Base-by-base conservation (phyloP, 2,329 filamentous ascomycete genomes). In the Knoxdaviesia proteae region DNA sequence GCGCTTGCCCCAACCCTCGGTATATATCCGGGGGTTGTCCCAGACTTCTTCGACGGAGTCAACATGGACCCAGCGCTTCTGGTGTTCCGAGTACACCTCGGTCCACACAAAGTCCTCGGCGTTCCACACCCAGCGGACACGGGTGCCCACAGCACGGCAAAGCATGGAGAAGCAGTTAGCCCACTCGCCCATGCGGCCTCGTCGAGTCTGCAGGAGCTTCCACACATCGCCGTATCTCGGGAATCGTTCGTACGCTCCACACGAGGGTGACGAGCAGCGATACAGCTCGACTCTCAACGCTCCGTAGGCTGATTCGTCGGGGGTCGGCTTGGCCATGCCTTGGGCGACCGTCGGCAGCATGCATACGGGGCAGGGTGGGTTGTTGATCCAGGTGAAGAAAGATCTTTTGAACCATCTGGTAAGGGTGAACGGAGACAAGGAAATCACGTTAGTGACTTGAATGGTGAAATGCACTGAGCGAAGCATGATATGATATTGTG, bases 151-250 rank as follows among this genome's bases (percentile, higher is more conserved):
- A 5, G 90, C 90, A 46, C 88, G 76, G 65, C 88, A 96, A 42
- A 98, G 71, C 90, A 96, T 96, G 62, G 80, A 88, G 63, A 98
- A 98, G 68, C 87, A 94, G 62, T 94, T 96, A 50, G 84, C 86
- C 86, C 90, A 96, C 63, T 98, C 90, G 47, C 90, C 90, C 47
- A 80, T 80, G 50, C 90, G 78, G 34, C 90, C 90, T 50, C 81
- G 73, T 50, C 83, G 70, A 32, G 84, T 92, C 58, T 94, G 81
- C 38, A 98, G 64, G 47, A 96, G 62, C 41, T 86, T 79, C 77
- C 92, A 96, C 31, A 94, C 88, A 56, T 98, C 88, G 46, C 84
- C 88, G 58, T 94, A 96, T 47, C 90, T 75, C 36, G 90, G 87
- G 51, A 94, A 98, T 48, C 88, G 76, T 58, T 94, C 88, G 54